A percentile compares a stretch with the other conserved stretches of the same genome.
Evolutionary conservation across 331 rosid species (phyloP).

Genomic region (Phaseolus coccineus): DNA sequence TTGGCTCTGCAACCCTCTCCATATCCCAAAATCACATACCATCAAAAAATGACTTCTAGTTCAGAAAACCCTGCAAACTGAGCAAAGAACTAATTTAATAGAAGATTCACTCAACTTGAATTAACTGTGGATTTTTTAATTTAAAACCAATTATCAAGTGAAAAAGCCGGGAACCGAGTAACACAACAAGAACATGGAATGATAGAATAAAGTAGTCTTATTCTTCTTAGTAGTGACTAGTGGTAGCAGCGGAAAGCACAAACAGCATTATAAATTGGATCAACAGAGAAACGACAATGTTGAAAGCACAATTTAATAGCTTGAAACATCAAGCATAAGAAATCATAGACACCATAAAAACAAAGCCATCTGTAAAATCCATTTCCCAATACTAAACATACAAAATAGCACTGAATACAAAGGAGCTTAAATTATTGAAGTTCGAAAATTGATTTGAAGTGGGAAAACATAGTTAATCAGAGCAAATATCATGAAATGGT

Average conservation of each 20-base stretch:
- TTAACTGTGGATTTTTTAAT: constrained; percentile 33
- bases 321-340: constrained; percentile 21
- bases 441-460: constrained; percentile 30
- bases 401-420: background rate
- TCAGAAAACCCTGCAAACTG: constrained; percentile 55
- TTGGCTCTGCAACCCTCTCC: constrained; percentile 80
- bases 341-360: constrained; percentile 25
- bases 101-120: constrained; percentile 19
- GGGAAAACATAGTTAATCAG: constrained; percentile 6
- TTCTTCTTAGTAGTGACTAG: background rate
- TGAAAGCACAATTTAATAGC: constrained; percentile 20
- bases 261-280: constrained; percentile 15
- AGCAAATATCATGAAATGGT: constrained; percentile 13
- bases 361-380: background rate
- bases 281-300: background rate
- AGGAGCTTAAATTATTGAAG: constrained; percentile 18
- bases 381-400: background rate
- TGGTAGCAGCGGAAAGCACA: background rate
- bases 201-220: background rate
- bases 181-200: constrained; percentile 19
- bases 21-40: constrained; percentile 55
- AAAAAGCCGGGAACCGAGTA: background rate
- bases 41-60: constrained; percentile 47
- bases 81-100: constrained; percentile 35
- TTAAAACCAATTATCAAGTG: constrained; percentile 27